These are phyloP conservation scores for Ogataea degrootiae DNA, from an alignment of 805 yeast species.

Conservation along the genomic window DNA sequence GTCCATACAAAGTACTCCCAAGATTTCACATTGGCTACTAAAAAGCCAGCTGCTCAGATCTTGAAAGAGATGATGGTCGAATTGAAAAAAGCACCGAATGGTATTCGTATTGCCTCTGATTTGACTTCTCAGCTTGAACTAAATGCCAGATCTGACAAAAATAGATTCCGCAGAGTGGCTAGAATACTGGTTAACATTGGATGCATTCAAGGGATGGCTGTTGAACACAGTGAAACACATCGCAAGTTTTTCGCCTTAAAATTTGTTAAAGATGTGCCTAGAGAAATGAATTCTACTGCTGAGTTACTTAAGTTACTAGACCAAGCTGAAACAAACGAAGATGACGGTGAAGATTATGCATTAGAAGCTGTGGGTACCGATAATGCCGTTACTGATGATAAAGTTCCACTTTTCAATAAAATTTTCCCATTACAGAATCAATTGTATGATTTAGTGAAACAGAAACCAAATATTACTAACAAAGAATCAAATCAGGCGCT, in stretches of 20 bases:
- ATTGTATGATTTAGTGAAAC: slow-evolving; percentile 42
- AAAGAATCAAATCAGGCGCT: slow-evolving; percentile 46
- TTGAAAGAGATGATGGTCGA: slow-evolving; percentile 19
- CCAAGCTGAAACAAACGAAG: slow-evolving; percentile 10
- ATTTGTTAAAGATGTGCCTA: slow-evolving; percentile 21
- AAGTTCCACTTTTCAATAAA: slow-evolving; percentile 38
- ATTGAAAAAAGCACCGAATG: slow-evolving; percentile 54
- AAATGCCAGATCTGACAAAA: slow-evolving; percentile 34
- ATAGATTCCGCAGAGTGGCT: slow-evolving; percentile 39
- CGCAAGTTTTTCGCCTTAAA: slow-evolving; percentile 22
- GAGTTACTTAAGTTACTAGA: too few relatives aligned
- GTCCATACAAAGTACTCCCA: slow-evolving; percentile 42
- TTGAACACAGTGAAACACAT: slow-evolving; percentile 20
- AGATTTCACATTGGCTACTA: background rate
- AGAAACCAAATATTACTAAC: slow-evolving; percentile 52
- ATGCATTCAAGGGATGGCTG: slow-evolving; percentile 16
- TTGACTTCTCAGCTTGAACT: slow-evolving; percentile 54
- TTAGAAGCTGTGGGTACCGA: slow-evolving; percentile 23
- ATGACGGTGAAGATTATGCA: slow-evolving; percentile 26
- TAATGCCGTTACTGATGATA: slow-evolving; percentile 26
- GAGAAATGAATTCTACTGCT: slow-evolving; percentile 2
- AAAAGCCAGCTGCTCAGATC: slow-evolving; percentile 12
- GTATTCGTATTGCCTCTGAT: slow-evolving; percentile 56
- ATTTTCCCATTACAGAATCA: slow-evolving; percentile 65
- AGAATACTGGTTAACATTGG: slow-evolving; percentile 42